These are phyloP conservation scores for Rhynchosporium agropyri DNA, from an alignment of 2,329 filamentous ascomycete genomes.

Conservation along the genomic window DNA sequence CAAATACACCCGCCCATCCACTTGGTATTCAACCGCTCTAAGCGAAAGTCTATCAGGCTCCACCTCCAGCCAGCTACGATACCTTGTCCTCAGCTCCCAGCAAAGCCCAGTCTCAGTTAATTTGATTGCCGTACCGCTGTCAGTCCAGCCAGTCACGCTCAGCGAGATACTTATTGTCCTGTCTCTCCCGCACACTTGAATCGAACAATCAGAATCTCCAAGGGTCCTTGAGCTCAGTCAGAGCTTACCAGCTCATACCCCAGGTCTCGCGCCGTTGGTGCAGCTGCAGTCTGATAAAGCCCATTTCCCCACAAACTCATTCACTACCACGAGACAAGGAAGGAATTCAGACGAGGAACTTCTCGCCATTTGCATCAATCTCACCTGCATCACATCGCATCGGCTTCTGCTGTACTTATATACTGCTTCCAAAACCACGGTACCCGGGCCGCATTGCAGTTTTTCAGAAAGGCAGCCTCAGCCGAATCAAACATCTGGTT, in stretches of 20 bases:
- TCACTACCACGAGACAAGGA: slow-evolving; percentile 14
- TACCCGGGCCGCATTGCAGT: background rate
- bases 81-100: background rate
- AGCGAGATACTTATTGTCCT: slow-evolving; percentile 11
- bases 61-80: slow-evolving; percentile 2
- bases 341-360: slow-evolving; percentile 6
- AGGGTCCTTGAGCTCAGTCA: slow-evolving; percentile 6
- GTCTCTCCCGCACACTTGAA: background rate
- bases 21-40: background rate
- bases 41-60: slow-evolving; percentile 21
- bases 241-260: background rate
- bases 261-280: slow-evolving; percentile 13
- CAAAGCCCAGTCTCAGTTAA: slow-evolving; percentile 5
- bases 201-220: slow-evolving; percentile 6
- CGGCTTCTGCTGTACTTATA: slow-evolving; percentile 18
- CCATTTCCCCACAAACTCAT: slow-evolving; percentile 11
- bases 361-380: slow-evolving; percentile 5
- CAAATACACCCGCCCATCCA: background rate
- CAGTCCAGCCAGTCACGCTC: background rate
- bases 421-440: slow-evolving; percentile 3
- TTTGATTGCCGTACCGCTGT: slow-evolving; percentile 4
- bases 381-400: slow-evolving; percentile 15
- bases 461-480: background rate
- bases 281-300: slow-evolving; percentile 5
- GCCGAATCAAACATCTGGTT: slow-evolving; percentile 10